Base-by-base conservation (phyloP, 2,329 filamentous ascomycete genomes). In the Cladosporium colombiae region DNA sequence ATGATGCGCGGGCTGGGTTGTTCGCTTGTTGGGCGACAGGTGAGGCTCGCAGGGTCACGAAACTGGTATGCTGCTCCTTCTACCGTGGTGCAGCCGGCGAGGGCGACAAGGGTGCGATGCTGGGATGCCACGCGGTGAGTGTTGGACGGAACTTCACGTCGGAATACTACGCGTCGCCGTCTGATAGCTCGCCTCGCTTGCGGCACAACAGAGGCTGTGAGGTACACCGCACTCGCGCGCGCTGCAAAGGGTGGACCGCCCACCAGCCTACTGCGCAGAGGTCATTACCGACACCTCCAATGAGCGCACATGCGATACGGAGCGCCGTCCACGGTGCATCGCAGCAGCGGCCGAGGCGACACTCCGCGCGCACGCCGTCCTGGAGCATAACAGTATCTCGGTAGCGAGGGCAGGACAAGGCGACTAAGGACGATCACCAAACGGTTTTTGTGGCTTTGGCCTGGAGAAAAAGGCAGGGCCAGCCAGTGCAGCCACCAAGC, bases 351-450 rank as follows among this genome's bases (percentile, higher is more conserved):
- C 21, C 49, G 49, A 27, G 50, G 50, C 50, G 16, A 53, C 25
- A n/a, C 50, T 21, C 25, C 50, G 37, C 37, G 37, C 6, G 52
- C 27, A 25, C 11, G 50, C 50, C 16, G 50, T 53, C 50, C 31
- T n/a, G 11, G n/a, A 27, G 56, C 44, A 35, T 16, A n/a, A 35
- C 37, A n/a, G 37, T 10, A 61, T 25, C n/a, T 63, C 60, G 60
- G 60, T 63, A 63, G 60, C 60, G 60, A 63, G 60, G 60, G 49
- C 60, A 29, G 2, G 49, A 46, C 59, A 62, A 37, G 46, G 46
- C 46, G 35, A 27, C 27, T 33, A 35, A 23, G 44, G 46, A 55
- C 35, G 60, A 63, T 63, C 60, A 50, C 27, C 60, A 55, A 55
- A 63, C 60, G 49, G 60, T 8, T 63, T 56, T 57, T 57, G 59